These are phyloP conservation scores for Curvularia verruculosa DNA, from an alignment of 2,329 filamentous ascomycete species.

Conservation along the genomic window DNA sequence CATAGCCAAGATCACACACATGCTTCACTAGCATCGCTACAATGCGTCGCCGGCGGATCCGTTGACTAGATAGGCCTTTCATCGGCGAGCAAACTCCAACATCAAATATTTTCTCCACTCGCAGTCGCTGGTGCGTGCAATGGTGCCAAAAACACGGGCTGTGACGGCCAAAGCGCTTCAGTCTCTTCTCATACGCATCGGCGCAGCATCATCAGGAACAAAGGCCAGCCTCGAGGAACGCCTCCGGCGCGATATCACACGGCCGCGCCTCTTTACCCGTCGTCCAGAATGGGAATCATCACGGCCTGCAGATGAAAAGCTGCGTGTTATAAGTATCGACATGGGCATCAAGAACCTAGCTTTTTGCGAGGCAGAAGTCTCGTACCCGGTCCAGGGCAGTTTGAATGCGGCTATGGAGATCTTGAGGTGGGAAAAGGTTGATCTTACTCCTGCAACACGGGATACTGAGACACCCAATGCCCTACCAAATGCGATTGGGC, in stretches of 20 bases:
- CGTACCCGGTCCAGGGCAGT: conserved; percentile 6
- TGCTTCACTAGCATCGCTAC: background rate
- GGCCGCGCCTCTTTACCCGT: conserved; percentile 8
- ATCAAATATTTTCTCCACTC: background rate
- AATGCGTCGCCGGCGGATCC: background rate
- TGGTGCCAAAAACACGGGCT: conserved; percentile 24
- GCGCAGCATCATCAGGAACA: conserved; percentile 63
- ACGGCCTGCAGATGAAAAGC: conserved; percentile 5
- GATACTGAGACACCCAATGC: background rate
- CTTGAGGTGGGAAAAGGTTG: conserved; percentile 39
- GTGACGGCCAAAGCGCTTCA: conserved; percentile 61
- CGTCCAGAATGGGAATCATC: conserved; percentile 2
- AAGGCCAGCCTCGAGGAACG: conserved; percentile 63
- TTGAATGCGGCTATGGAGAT: conserved; percentile 33
- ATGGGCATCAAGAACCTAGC: conserved; percentile 85
- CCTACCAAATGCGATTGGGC: background rate
- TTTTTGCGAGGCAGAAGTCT: conserved; percentile 66
- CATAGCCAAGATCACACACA: background rate
- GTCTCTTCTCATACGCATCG: conserved; percentile 65
- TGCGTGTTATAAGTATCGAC: conserved; percentile 75
- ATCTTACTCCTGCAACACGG: conserved; percentile 25
- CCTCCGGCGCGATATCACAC: conserved; percentile 52
- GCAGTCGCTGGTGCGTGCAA: conserved; percentile 2
- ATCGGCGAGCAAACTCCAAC: background rate
- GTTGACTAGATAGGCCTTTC: background rate